phyloP scores from a whole-genome alignment of 345 rosid genomes.

The Lagerstroemia speciosa region DNA sequence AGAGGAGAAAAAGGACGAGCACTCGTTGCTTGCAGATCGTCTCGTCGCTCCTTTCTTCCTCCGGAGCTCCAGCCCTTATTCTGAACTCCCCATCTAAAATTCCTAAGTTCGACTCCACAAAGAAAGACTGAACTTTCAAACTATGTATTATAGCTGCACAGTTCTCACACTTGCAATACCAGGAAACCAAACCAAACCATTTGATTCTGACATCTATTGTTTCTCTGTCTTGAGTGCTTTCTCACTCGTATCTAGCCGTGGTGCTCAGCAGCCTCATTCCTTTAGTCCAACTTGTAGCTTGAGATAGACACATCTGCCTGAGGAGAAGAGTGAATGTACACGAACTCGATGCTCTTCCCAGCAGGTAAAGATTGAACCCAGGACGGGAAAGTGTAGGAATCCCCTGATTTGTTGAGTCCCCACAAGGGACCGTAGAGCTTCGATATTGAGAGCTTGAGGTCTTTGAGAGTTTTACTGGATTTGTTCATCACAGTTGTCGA shows the following conservation, averaged over 20 bases:
- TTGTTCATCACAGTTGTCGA: constrained; percentile 66
- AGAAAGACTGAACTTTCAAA: constrained; percentile 19
- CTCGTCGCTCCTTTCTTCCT: constrained; percentile 75
- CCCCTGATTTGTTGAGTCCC: constrained; percentile 60
- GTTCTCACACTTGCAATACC: constrained; percentile 29
- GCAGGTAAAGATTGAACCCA: constrained; percentile 66
- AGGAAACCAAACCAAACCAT: constrained; percentile 12
- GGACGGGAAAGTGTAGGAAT: constrained; percentile 56
- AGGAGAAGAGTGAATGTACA: constrained; percentile 71
- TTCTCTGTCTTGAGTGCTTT: not conserved
- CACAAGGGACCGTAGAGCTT: constrained; percentile 90
- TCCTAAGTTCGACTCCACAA: constrained; percentile 19
- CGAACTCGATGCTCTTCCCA: constrained; percentile 71
- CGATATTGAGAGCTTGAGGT: constrained; percentile 60
- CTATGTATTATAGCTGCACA: constrained; percentile 48
- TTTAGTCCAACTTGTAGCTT: constrained; percentile 60
- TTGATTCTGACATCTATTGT: not conserved
- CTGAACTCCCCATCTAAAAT: constrained; percentile 15
- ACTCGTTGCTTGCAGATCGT: constrained; percentile 28
- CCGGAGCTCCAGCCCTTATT: constrained; percentile 21
- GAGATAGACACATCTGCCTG: constrained; percentile 68
- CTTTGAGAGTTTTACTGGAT: constrained; percentile 49
- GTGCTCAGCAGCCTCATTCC: constrained; percentile 12
- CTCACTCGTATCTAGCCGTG: not conserved
- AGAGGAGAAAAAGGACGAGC: constrained; percentile 92